Percentiles rank a stretch among this genome's conserved stretches.
Conservation (phyloP, 1,284 basidiomycete species). For the Sutorius eximius region DNA sequence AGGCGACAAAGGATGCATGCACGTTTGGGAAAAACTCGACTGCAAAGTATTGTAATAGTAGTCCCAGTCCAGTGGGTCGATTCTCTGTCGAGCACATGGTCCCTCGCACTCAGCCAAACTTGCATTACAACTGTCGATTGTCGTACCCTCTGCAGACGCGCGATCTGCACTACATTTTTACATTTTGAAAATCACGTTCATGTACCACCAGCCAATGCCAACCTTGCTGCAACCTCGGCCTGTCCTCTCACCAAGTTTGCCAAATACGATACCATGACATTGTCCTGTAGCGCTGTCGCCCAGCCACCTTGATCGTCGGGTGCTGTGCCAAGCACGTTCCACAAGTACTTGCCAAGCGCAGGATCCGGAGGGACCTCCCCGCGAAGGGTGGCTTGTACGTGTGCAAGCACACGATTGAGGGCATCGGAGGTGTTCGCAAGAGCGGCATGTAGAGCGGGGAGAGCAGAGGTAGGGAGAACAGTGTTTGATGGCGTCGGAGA, state of each 20-base stretch:
- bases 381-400: constrained; percentile 81
- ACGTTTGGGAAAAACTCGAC: neutral
- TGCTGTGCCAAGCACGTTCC: constrained; percentile 80
- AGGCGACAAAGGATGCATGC: neutral
- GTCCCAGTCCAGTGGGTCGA: neutral
- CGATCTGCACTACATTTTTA: neutral
- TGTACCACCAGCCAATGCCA: constrained; percentile 68
- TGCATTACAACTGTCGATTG: neutral
- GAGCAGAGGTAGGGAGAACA: constrained; percentile 19
- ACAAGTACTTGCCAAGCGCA: constrained; percentile 88
- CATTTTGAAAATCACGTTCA: constrained; percentile 11
- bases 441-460: constrained; percentile 28
- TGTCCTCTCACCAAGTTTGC: constrained; percentile 93
- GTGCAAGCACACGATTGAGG: constrained; percentile 83
- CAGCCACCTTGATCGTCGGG: constrained; percentile 75
- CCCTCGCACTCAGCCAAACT: neutral
- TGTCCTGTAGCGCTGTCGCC: constrained; percentile 80
- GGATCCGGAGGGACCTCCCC: constrained; percentile 84
- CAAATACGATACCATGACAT: constrained; percentile 92
- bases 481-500: constrained; percentile 18
- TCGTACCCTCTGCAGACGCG: neutral
- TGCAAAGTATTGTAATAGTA: too few species aligned
- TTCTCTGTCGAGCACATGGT: neutral
- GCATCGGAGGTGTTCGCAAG: constrained; percentile 49
- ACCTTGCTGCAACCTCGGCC: constrained; percentile 88